Conservation (phyloP, 495 filamentous ascomycete genomes). For the Penicillium bovifimosum region DNA sequence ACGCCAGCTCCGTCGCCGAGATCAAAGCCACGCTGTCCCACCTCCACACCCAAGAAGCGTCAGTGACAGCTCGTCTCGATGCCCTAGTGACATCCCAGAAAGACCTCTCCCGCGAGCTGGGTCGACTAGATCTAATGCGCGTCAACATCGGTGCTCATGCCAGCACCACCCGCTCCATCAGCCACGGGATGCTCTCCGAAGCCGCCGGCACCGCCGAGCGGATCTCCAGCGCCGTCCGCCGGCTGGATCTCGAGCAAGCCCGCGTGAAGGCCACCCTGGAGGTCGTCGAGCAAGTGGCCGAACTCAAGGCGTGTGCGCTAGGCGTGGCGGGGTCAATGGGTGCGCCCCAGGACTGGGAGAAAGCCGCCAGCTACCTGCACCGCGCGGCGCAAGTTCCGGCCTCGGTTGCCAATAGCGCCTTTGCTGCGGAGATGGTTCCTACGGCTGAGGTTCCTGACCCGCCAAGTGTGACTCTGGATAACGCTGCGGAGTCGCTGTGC, state of each 20-base stretch:
- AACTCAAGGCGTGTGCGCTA: conserved; percentile 91
- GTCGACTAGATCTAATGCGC: conserved; percentile 83
- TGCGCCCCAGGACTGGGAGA: conserved; percentile 97
- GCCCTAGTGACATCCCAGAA: conserved; percentile 71
- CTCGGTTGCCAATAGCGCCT: conserved; percentile 74
- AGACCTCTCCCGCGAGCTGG: conserved; percentile 75
- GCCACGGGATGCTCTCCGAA: conserved; percentile 79
- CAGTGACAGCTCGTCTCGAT: conserved; percentile 69
- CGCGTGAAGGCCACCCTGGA: conserved; percentile 83
- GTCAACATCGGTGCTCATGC: conserved; percentile 83
- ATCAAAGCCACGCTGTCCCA: conserved; percentile 68
- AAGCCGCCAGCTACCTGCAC: conserved; percentile 80
- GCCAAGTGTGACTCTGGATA: conserved; percentile 79
- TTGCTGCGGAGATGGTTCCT: conserved; percentile 88
- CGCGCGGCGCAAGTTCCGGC: conserved; percentile 75
- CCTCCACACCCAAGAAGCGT: conserved; percentile 69
- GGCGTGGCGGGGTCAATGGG: conserved; percentile 97
- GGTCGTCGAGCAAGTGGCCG: conserved; percentile 92
- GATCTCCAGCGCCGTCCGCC: conserved; percentile 77
- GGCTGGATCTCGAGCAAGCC: conserved; percentile 83
- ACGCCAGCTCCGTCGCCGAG: conserved; percentile 68
- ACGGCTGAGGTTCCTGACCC: conserved; percentile 92
- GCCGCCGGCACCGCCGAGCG: conserved; percentile 81
- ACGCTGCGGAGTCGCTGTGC: conserved; percentile 81
- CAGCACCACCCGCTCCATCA: conserved; percentile 75